phyloP scores from a whole-genome alignment of 1,284 basidiomycete species.

The Waitea zeae region DNA sequence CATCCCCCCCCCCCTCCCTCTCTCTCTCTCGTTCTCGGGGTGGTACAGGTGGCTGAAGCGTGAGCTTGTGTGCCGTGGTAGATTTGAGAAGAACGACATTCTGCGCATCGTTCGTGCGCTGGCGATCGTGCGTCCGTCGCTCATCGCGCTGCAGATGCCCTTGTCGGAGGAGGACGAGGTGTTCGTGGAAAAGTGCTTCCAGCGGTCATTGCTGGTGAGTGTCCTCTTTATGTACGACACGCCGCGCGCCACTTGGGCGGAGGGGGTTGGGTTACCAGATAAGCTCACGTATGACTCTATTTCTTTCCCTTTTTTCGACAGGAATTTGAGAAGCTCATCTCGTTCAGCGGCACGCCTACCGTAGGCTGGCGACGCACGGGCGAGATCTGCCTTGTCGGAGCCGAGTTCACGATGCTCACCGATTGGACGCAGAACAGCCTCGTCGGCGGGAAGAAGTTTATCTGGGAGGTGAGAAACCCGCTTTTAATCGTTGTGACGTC shows the following conservation, averaged over 20 bases:
- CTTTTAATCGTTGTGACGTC: slow-evolving; percentile 5
- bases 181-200: slow-evolving; percentile 92
- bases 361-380: slow-evolving; percentile 98
- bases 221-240: no score
- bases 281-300: slow-evolving; percentile 1
- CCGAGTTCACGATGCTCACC: slow-evolving; percentile 91
- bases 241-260: not conserved
- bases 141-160: slow-evolving; percentile 95
- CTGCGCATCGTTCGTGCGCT: slow-evolving; percentile 87
- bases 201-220: slow-evolving; percentile 77
- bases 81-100: slow-evolving; percentile 93
- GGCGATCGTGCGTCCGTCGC: slow-evolving; percentile 85
- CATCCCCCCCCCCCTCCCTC: no score
- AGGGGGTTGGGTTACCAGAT: slow-evolving; percentile 3
- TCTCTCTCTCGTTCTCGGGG: not conserved
- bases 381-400: slow-evolving; percentile 91
- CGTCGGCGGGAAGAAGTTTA: slow-evolving; percentile 64
- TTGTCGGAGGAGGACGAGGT: slow-evolving; percentile 85
- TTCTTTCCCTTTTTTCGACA: no score
- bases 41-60: not conserved
- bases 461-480: slow-evolving; percentile 57
- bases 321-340: slow-evolving; percentile 95
- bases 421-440: slow-evolving; percentile 80
- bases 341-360: slow-evolving; percentile 95
- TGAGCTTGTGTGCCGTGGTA: slow-evolving; percentile 13